These are phyloP conservation scores for Aphanocladium album DNA, from an alignment of 2,329 filamentous ascomycete species.

Conservation along the genomic window DNA sequence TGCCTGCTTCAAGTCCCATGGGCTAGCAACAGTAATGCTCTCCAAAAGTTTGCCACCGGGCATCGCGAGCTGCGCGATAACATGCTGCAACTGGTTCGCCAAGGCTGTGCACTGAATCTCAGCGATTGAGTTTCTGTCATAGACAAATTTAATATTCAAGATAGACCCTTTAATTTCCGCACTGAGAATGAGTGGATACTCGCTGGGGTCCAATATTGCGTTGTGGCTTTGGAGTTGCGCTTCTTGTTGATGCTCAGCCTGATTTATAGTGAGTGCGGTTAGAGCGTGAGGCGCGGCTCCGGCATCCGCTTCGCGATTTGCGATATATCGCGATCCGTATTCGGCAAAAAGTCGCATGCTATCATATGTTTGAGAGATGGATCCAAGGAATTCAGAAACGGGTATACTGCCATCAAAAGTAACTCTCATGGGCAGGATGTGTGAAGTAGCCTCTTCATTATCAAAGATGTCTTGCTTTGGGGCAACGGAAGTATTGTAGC, in stretches of 20 bases:
- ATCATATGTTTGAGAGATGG: not conserved
- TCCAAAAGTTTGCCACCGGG: slow-evolving; percentile 6
- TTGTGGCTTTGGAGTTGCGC: not conserved
- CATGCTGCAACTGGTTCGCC: not conserved
- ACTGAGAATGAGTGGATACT: not conserved
- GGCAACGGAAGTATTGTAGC: not conserved
- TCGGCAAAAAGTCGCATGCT: not conserved
- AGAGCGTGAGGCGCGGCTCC: not conserved
- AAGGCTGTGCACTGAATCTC: not conserved
- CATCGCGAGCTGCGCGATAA: slow-evolving; percentile 23
- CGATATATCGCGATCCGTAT: not conserved
- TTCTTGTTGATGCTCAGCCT: not conserved
- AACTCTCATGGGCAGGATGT: not conserved
- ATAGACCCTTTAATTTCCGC: not conserved
- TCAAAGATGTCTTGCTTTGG: not conserved
- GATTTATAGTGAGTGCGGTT: not conserved
- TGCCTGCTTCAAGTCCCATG: not conserved
- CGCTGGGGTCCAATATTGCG: not conserved
- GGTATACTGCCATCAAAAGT: not conserved
- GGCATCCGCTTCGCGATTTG: not conserved
- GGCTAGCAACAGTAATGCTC: not conserved
- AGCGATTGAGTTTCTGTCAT: not conserved
- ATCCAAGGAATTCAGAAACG: not conserved
- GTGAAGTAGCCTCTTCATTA: not conserved
- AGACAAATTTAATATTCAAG: not conserved